Base-by-base conservation (phyloP, 2,329 filamentous ascomycete genomes). In the Sporothrix phasma region DNA sequence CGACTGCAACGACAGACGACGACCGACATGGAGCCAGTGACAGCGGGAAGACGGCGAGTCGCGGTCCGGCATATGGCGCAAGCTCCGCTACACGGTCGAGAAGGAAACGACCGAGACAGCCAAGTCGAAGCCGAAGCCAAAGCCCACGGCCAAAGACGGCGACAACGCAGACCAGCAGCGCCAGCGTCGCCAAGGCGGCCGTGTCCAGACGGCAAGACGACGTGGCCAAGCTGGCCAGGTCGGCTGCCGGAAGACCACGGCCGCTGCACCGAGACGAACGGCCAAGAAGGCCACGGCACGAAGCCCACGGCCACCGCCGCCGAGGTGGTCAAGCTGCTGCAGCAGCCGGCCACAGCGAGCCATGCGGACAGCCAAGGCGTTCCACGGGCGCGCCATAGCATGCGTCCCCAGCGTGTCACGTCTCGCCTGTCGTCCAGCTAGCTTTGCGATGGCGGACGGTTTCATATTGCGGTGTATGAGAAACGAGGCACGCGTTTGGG, bases 41-140 rank as follows among this genome's bases (percentile, higher is more conserved):
- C 15, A 15, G 8, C n/a, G 6, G 41, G 22, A 34, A 49, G 3
- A 65, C 51, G 22, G n/a, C 53, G 3, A 59, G 61, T 24, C 41
- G 29, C 0, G 67, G 67, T 69, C 67, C 2, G 67, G 67, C 6
- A 69, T 69, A n/a, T 69, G 67, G 67, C 60, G 67, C 22, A 69
- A 67, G 39, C 26, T 67, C 3, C 66, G 67, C 19, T 69, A 69
- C 45, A 68, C 64, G 31, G 11, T 61, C 3, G 64, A 47, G 0
- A 61, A 64, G 11, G 61, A 64, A 24, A 63, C 58, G 41, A 58
- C 49, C 13, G 24, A 54, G 45, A 3, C 45, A 37, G 17, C 45
- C n/a, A 53, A 34, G 1, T 39, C 43, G 34, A 11, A 47, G n/a
- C 19, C n/a, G n/a, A 65, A 64, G 58, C 7, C 62, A 2, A 66